Evolutionary conservation across 2,329 filamentous ascomycete genomes (phyloP).

Genomic region (Didymosphaeria variabile): DNA sequence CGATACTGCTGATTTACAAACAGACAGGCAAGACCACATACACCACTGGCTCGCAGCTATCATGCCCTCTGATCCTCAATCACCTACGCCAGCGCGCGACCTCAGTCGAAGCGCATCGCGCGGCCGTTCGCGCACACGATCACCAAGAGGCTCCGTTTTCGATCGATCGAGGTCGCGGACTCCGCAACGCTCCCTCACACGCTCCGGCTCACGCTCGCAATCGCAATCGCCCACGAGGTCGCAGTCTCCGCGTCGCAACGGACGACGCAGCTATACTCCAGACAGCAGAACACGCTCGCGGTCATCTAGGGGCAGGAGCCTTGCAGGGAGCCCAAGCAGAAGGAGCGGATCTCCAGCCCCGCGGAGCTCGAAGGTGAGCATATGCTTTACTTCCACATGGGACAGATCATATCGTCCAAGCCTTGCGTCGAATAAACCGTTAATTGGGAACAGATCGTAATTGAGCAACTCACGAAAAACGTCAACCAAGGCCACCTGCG

Average conservation of each 20-base stretch:
- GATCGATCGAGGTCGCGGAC: conserved; percentile 42
- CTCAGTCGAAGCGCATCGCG: conserved; percentile 50
- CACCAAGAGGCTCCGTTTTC: conserved; percentile 34
- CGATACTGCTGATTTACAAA: not conserved
- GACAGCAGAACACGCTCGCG: conserved; percentile 37
- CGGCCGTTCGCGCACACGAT: conserved; percentile 50
- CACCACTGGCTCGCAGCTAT: not conserved
- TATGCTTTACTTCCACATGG: not conserved
- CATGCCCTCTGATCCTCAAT: conserved; percentile 34
- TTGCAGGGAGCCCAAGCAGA: conserved; percentile 46
- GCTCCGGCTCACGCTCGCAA: conserved; percentile 44
- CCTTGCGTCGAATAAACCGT: conserved; percentile 16
- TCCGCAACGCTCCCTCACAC: conserved; percentile 46
- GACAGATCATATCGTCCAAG: not conserved
- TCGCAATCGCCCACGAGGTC: conserved; percentile 26
- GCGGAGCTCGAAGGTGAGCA: conserved; percentile 50
- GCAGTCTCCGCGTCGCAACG: conserved; percentile 46
- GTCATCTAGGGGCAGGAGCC: conserved; percentile 41
- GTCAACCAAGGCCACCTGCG: conserved; percentile 86
- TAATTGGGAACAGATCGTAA: conserved; percentile 74
- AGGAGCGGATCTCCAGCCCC: conserved; percentile 44
- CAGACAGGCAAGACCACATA: not conserved
- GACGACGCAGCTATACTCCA: conserved; percentile 44
- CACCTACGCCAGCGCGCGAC: conserved; percentile 30
- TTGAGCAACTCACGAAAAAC: conserved; percentile 95